Conservation (phyloP, 2,329 filamentous ascomycete genomes). For the Dactylellina parvicollis region DNA sequence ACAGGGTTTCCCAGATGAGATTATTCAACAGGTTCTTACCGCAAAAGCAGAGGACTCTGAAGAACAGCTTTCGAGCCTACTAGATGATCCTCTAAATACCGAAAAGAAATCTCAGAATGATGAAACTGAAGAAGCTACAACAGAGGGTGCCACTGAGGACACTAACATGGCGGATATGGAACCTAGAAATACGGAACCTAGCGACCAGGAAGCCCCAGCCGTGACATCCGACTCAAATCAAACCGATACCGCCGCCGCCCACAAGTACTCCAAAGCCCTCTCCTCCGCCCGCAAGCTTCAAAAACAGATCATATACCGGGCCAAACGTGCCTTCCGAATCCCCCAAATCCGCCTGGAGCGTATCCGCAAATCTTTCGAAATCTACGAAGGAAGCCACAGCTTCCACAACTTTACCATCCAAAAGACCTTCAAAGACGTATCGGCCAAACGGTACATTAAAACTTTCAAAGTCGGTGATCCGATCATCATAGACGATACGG, state of each 20-base stretch:
- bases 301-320: slow-evolving; percentile 55
- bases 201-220: slow-evolving; percentile 35
- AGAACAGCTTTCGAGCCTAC: slow-evolving; percentile 71
- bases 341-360: slow-evolving; percentile 75
- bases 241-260: neutral
- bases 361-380: slow-evolving; percentile 77
- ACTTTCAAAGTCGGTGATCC: slow-evolving; percentile 84
- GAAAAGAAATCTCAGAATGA: slow-evolving; percentile 61
- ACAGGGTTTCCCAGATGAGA: slow-evolving; percentile 65
- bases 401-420: slow-evolving; percentile 98
- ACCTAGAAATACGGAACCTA: neutral
- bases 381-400: slow-evolving; percentile 85
- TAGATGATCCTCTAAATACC: slow-evolving; percentile 71
- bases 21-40: slow-evolving; percentile 63
- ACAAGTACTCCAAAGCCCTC: slow-evolving; percentile 47
- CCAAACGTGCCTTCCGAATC: slow-evolving; percentile 85
- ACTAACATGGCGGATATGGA: slow-evolving; percentile 12
- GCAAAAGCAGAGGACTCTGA: slow-evolving; percentile 65
- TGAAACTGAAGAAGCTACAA: slow-evolving; percentile 45
- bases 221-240: slow-evolving; percentile 10
- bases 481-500: slow-evolving; percentile 86
- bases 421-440: slow-evolving; percentile 81
- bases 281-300: slow-evolving; percentile 42
- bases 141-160: slow-evolving; percentile 31
- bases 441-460: slow-evolving; percentile 88